phyloP scores from a whole-genome alignment of 2,329 filamentous ascomycete species.

The Trichoderma atrobrunneum region DNA sequence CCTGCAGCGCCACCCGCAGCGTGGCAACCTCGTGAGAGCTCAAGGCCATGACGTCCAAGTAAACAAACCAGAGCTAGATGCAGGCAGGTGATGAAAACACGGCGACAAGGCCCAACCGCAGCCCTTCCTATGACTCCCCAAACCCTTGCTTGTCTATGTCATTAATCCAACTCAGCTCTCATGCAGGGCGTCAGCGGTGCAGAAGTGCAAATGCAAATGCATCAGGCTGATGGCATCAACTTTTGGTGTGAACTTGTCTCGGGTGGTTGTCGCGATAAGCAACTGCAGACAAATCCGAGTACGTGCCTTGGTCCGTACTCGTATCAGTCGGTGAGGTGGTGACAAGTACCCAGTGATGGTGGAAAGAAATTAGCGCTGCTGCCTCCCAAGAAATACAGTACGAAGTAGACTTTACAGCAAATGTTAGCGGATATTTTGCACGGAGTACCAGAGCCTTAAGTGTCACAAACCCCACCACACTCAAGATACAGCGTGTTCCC shows the following conservation, averaged over 20 bases:
- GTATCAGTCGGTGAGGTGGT: background rate
- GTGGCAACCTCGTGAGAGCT: conserved; percentile 58
- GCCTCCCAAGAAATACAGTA: background rate
- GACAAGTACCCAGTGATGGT: background rate
- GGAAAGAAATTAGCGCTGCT: background rate
- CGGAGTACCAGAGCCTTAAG: background rate
- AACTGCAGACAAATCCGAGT: conserved; percentile 2
- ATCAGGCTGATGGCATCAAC: background rate
- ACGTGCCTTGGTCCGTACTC: conserved; percentile 5
- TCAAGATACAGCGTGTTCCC: background rate
- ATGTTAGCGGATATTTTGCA: background rate
- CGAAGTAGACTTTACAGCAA: rapidly evolving
- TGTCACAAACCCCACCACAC: background rate
- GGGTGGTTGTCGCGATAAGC: conserved; percentile 7
- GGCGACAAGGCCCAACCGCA: background rate
- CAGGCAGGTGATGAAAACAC: background rate
- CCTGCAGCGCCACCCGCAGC: conserved; percentile 72
- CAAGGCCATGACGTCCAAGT: conserved; percentile 46
- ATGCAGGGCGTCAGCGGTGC: background rate
- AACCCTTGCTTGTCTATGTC: background rate
- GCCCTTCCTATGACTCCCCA: background rate
- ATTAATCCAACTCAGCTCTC: background rate
- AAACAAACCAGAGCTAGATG: conserved; percentile 1
- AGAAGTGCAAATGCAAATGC: background rate
- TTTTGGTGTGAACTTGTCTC: background rate